Percentiles rank a stretch among this genome's conserved stretches.
These are phyloP conservation scores for Ophiostoma populinum DNA, from an alignment of 2,329 filamentous ascomycete genomes.

Conservation along the genomic window DNA sequence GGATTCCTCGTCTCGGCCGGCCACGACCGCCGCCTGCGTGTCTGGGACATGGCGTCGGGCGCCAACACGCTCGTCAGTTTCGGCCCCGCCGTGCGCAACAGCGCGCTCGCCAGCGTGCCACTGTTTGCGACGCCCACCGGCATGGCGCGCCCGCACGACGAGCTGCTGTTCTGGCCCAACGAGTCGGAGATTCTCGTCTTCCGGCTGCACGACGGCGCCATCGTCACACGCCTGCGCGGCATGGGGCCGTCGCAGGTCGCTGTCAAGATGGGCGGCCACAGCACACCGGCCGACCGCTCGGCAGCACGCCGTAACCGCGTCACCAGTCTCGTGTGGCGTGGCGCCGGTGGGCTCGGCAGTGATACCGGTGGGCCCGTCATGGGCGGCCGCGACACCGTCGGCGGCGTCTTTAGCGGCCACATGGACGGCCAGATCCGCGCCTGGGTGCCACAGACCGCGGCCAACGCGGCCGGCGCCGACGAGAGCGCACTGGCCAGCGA, in stretches of 20 bases:
- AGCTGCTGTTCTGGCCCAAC: constrained; percentile 68
- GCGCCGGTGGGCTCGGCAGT: constrained; percentile 39
- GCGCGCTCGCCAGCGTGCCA: constrained; percentile 39
- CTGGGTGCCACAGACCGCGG: constrained; percentile 46
- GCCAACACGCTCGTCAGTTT: constrained; percentile 83
- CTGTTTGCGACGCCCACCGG: constrained; percentile 47
- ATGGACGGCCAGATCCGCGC: constrained; percentile 67
- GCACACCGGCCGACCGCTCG: constrained; percentile 11
- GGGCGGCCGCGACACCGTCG: constrained; percentile 34
- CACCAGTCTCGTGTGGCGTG: constrained; percentile 58
- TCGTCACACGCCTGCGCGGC: constrained; percentile 54
- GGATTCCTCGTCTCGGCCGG: constrained; percentile 61
- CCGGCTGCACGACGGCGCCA: constrained; percentile 58
- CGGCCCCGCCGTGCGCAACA: constrained; percentile 65
- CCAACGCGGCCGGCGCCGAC: constrained; percentile 17
- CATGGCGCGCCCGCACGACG: constrained; percentile 36
- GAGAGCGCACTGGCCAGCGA: constrained; percentile 26
- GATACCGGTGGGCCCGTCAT: constrained; percentile 39
- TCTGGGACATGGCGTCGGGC: constrained; percentile 69
- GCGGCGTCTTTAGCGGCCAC: constrained; percentile 61
- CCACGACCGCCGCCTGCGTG: constrained; percentile 67
- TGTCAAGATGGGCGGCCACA: constrained; percentile 7
- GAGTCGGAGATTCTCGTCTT: constrained; percentile 64
- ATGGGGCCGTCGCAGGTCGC: constrained; percentile 36
- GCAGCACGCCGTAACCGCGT: constrained; percentile 46